phyloP scores from a whole-genome alignment of 768 basidiomycete species.

The Lentinula sp. region DNA sequence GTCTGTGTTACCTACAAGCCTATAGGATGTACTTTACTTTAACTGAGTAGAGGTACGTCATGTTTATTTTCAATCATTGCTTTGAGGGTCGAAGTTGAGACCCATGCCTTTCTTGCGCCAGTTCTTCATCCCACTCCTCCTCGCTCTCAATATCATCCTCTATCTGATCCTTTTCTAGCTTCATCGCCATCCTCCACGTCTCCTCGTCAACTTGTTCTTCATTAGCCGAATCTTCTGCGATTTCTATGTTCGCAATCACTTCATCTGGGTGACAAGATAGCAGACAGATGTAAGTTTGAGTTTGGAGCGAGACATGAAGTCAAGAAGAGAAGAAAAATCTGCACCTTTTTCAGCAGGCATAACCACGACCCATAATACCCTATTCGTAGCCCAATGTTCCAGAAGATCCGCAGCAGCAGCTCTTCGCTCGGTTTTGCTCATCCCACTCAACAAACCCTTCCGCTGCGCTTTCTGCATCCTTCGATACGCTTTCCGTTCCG shows the following conservation, averaged over 20 bases:
- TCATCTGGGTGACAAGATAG: conserved; percentile 6
- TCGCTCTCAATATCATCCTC: conserved; percentile 3
- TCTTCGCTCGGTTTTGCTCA: conserved; percentile 6
- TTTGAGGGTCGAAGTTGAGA: background rate
- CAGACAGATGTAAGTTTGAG: background rate
- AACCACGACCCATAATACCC: conserved; percentile 17
- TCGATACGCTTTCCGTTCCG: background rate
- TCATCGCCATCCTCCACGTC: conserved; percentile 1
- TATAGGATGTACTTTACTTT: no score
- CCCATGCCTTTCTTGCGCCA: background rate
- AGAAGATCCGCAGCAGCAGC: conserved; percentile 16
- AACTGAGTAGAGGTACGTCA: no score
- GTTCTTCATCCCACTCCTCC: conserved; percentile 2
- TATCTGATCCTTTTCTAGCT: conserved; percentile 1
- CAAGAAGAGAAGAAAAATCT: background rate
- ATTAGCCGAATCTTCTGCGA: conserved; percentile 12
- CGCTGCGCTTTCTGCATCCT: conserved; percentile 1
- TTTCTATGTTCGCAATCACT: conserved; percentile 15
- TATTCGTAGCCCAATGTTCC: conserved; percentile 14
- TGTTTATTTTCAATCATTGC: background rate
- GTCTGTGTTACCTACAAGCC: no score
- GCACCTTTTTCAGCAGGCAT: conserved; percentile 15
- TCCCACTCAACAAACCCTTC: background rate
- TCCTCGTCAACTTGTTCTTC: conserved; percentile 4
- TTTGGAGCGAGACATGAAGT: background rate